A percentile compares a stretch with the other conserved stretches of the same genome.
phyloP scores from a whole-genome alignment of 208 protist genomes.

The Crithidia sp. region DNA sequence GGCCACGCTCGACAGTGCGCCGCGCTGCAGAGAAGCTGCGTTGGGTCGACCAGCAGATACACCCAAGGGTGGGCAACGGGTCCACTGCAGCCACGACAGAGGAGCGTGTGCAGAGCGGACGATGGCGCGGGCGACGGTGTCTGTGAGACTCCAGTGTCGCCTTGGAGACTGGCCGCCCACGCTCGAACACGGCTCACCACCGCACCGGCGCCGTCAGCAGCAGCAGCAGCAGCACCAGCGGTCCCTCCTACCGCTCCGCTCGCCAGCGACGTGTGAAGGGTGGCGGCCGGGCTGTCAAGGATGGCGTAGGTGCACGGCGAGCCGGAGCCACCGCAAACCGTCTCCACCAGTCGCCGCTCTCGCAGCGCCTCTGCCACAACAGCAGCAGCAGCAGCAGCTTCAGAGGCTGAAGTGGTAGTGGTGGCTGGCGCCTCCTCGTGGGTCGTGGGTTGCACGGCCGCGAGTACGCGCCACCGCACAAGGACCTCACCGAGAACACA shows the following conservation, averaged over 20 bases:
- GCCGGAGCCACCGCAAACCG: conserved; percentile 18
- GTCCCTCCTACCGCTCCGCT: not conserved
- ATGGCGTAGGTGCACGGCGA: conserved; percentile 17
- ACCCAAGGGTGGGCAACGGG: conserved; percentile 14
- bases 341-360: conserved; percentile 11
- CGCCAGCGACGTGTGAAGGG: not conserved
- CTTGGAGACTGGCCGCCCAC: not conserved
- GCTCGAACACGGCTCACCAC: not conserved
- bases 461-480: conserved; percentile 12
- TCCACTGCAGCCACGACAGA: not conserved
- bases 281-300: not conserved
- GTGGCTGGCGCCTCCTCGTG: not conserved
- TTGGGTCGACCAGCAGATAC: conserved; percentile 17
- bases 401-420: too few species aligned
- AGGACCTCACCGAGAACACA: conserved; percentile 23
- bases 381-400: not conserved
- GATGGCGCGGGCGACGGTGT: not conserved
- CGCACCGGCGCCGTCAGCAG: not conserved
- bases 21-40: conserved; percentile 11
- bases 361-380: not conserved
- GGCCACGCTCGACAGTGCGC: conserved; percentile 6
- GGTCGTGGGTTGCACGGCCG: too few species aligned
- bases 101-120: not conserved
- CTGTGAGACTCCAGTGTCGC: not conserved
- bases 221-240: not conserved